Conservation (phyloP, 108 stramenopile genomes). For the Epithemia pelagica region DNA sequence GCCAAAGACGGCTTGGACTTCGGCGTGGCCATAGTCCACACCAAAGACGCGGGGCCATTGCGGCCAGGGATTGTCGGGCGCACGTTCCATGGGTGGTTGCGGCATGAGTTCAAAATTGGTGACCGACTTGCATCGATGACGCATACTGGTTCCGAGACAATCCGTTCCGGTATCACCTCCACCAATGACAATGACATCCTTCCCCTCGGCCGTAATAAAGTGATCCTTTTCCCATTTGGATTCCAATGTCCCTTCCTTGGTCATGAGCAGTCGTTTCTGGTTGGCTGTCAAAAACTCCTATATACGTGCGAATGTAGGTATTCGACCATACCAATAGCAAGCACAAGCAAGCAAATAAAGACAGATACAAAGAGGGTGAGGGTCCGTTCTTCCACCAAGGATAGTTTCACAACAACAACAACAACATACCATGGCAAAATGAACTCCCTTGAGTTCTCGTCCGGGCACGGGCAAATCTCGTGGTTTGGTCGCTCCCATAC, state of each 20-base stretch:
- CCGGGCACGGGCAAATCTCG: conserved; percentile 92
- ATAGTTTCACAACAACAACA: no score
- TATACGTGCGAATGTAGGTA: conserved; percentile 5
- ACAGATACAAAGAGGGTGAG: neutral
- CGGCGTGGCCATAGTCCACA: conserved; percentile 96
- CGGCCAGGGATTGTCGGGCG: conserved; percentile 95
- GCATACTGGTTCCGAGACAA: conserved; percentile 97
- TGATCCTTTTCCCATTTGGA: conserved; percentile 87
- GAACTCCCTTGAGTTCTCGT: conserved; percentile 86
- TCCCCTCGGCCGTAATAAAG: conserved; percentile 94
- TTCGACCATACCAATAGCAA: neutral
- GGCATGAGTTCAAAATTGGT: conserved; percentile 98
- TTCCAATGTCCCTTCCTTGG: conserved; percentile 88
- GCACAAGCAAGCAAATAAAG: neutral
- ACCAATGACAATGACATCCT: conserved; percentile 98
- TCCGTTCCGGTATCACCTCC: conserved; percentile 97
- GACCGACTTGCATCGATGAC: conserved; percentile 93
- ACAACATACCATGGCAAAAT: conserved; percentile 91
- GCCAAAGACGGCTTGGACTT: conserved; percentile 89
- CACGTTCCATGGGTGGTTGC: conserved; percentile 85
- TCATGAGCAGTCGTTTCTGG: conserved; percentile 93
- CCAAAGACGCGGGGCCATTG: conserved; percentile 96
- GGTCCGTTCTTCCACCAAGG: conserved; percentile 5
- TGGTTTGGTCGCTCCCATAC: conserved; percentile 91
- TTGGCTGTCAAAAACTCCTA: conserved; percentile 95